phyloP scores from a whole-genome alignment of 106 monocot genomes.

The Platanthera zijinensis region DNA sequence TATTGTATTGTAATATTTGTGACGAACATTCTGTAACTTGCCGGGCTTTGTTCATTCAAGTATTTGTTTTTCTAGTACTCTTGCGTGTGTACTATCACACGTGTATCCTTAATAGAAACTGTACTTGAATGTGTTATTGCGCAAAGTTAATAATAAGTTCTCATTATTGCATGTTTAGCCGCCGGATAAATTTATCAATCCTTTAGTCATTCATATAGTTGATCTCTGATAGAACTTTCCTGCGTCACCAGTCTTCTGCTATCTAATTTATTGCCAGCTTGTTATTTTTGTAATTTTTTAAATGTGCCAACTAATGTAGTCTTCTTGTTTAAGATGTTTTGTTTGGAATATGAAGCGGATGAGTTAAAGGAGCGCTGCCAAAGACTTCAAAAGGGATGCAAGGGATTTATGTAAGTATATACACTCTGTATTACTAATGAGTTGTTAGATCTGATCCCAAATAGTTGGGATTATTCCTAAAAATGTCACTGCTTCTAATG shows the following conservation, averaged over 20 bases:
- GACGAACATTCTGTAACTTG: too few relatives aligned
- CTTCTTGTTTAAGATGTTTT: constrained; percentile 46
- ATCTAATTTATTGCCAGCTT: constrained; percentile 3
- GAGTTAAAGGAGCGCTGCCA: constrained; percentile 87
- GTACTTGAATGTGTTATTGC: too few relatives aligned
- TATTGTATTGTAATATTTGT: too few relatives aligned
- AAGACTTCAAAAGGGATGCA: constrained; percentile 88
- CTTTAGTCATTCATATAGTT: too few relatives aligned
- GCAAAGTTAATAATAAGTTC: too few relatives aligned
- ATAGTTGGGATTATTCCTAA: neutral
- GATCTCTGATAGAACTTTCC: too few relatives aligned
- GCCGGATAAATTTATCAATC: too few relatives aligned
- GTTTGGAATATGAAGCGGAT: constrained; percentile 60
- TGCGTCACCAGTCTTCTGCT: neutral
- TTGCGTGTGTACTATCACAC: too few relatives aligned
- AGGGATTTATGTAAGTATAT: constrained; percentile 73
- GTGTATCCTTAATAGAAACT: too few relatives aligned
- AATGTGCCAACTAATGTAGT: neutral
- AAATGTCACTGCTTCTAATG: neutral
- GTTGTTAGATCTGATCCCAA: neutral
- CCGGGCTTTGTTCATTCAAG: too few relatives aligned
- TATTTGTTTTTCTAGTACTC: too few relatives aligned
- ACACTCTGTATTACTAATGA: neutral
- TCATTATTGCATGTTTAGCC: too few relatives aligned
- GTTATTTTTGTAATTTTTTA: neutral